phyloP scores from a whole-genome alignment of 2,329 filamentous ascomycete species.

The Berkeleyomyces basicola region DNA sequence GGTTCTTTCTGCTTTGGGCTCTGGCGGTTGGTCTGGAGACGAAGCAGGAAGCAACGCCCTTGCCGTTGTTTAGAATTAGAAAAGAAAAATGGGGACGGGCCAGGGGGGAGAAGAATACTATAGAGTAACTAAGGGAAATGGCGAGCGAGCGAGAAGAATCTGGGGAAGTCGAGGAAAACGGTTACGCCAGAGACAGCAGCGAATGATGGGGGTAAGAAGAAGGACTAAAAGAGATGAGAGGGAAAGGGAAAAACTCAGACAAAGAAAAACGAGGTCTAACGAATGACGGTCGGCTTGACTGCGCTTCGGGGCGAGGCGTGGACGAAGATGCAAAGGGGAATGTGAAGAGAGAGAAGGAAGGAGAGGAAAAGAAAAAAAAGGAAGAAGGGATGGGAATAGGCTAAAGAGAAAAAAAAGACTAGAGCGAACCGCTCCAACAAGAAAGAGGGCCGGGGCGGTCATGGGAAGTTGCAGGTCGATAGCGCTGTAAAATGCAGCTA shows the following conservation, averaged over 20 bases:
- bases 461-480: no score
- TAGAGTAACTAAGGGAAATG: no score
- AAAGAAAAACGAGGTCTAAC: constrained; percentile 3
- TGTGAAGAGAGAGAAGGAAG: background rate
- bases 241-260: background rate
- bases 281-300: constrained; percentile 9
- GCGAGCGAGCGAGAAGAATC: background rate
- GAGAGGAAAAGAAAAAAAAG: background rate
- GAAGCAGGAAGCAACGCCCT: background rate
- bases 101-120: background rate
- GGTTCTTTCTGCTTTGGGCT: background rate
- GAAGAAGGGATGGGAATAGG: background rate
- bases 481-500: no score
- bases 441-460: background rate
- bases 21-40: background rate
- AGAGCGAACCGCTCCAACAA: background rate
- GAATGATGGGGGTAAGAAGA: background rate
- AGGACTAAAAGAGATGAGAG: background rate
- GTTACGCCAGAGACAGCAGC: background rate
- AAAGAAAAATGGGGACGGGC: background rate
- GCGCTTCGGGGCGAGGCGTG: background rate
- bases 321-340: background rate
- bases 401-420: background rate
- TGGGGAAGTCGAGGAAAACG: background rate
- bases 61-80: background rate